These are phyloP conservation scores for Parascedosporium putredinis DNA, from an alignment of 2,329 filamentous ascomycete genomes.

Conservation along the genomic window DNA sequence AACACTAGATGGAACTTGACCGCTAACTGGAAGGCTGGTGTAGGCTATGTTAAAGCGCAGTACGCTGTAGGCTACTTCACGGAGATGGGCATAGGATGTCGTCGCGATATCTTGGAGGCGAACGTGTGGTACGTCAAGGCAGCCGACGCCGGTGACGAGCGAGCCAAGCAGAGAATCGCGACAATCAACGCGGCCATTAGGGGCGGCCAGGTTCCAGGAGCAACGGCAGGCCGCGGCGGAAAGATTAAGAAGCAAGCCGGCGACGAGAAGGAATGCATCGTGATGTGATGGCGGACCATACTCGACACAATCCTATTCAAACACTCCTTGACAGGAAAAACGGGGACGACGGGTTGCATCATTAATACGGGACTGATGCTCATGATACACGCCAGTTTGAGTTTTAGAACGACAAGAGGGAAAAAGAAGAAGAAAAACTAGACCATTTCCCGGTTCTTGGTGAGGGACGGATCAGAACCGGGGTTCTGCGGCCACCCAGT, in stretches of 20 bases:
- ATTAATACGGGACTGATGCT: background rate
- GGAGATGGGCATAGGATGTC: constrained; percentile 95
- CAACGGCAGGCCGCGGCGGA: constrained; percentile 32
- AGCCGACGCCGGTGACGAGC: constrained; percentile 81
- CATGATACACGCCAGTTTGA: constrained; percentile 1
- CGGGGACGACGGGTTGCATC: background rate
- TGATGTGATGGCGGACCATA: constrained; percentile 38
- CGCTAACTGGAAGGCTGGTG: background rate
- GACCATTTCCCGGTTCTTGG: too few relatives aligned
- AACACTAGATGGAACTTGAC: background rate
- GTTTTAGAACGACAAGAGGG: too few relatives aligned
- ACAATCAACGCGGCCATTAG: constrained; percentile 77
- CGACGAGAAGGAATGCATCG: constrained; percentile 45
- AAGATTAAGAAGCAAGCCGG: constrained; percentile 39
- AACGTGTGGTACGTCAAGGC: constrained; percentile 98
- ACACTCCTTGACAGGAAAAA: background rate
- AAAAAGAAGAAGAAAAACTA: too few relatives aligned
- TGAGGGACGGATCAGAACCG: too few relatives aligned
- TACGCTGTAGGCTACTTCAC: constrained; percentile 96
- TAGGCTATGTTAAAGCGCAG: constrained; percentile 65
- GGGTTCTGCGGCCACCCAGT: too few relatives aligned
- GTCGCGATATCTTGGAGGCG: constrained; percentile 86
- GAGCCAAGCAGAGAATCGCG: constrained; percentile 75
- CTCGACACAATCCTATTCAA: background rate
- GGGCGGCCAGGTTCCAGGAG: constrained; percentile 45